phyloP scores from a whole-genome alignment of 352 stramenopile species.

The Globisporangium yorkense region DNA sequence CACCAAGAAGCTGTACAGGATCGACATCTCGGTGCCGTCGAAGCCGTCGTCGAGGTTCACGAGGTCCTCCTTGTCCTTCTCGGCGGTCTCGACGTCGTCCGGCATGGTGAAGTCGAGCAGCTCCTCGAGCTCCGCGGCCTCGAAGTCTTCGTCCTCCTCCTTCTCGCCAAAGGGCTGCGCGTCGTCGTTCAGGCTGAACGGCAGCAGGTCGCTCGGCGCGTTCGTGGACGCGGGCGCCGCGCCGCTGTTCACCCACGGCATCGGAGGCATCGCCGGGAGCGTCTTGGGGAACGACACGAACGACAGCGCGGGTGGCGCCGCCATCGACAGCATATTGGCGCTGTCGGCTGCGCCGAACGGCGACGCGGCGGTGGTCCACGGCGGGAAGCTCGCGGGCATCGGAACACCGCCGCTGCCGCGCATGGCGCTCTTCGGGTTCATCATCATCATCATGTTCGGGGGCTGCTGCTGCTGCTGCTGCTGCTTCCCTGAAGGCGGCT shows the following conservation, averaged over 20 bases:
- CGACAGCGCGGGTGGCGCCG: constrained; percentile 44
- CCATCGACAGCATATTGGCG: constrained; percentile 62
- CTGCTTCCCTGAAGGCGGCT: constrained; percentile 39
- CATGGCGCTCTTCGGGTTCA: constrained; percentile 22
- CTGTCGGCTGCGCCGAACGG: constrained; percentile 25
- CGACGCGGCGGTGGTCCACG: constrained; percentile 21
- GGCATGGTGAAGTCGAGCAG: constrained; percentile 74
- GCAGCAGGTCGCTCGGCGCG: constrained; percentile 29
- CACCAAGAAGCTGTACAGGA: constrained; percentile 82
- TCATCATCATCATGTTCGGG: constrained; percentile 15
- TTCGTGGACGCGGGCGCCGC: constrained; percentile 7
- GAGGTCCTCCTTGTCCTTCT: constrained; percentile 72
- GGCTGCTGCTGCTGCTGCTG: constrained; percentile 14
- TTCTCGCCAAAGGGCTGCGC: constrained; percentile 15
- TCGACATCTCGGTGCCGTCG: constrained; percentile 82
- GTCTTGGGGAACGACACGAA: constrained; percentile 68
- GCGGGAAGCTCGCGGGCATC: constrained; percentile 18
- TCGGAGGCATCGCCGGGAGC: constrained; percentile 53
- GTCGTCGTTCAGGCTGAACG: constrained; percentile 30
- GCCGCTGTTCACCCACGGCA: constrained; percentile 13
- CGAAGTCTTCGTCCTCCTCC: constrained; percentile 24
- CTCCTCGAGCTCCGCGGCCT: constrained; percentile 66
- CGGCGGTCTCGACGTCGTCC: constrained; percentile 35
- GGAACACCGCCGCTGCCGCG: neutral
- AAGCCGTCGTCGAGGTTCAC: constrained; percentile 79